Evolutionary conservation across 2,329 filamentous ascomycete species (phyloP), one percentile per base, ranked within the genome.

Genomic region (Fusarium aywerte): DNA sequence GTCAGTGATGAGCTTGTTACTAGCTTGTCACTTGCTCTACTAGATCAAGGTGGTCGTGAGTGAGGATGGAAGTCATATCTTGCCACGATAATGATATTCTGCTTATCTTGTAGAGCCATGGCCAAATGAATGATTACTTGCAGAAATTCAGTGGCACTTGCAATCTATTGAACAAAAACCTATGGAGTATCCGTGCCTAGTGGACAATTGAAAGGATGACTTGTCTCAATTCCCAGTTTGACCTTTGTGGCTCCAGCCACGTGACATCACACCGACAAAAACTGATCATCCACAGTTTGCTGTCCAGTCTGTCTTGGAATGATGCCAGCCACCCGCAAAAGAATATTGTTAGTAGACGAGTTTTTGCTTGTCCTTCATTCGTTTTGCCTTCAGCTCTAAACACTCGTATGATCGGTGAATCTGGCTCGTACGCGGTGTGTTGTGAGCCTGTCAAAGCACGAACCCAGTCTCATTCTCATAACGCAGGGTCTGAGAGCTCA

Each of bases 211-310:
- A 21, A 18, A 21, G 12, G 23, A 16, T 33, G 21, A 27, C 23
- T 27, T 68, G 60, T 60, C 43, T 65, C 62, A 58, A 23, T 39
- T 56, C 42, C 48, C 48, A 39, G 43, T 39, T 54, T 43, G 44
- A 32, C 12, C 40, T 32, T n/a, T 23, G 47, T 49, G 27, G 48
- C 51, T 58, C 50, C 55, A 61, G 64, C 70, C 70, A 73, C 70
- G 70, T 73, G 70, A 73, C 70, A 68, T 68, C 70, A 73, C 70
- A 73, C 70, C 70, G 70, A 72, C 67, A 66, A 54, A 63, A 68
- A 55, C 51, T 54, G 42, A 58, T 68, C 62, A 60, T 60, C 57
- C 67, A 62, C 42, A 45, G 49, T 49, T 27, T 29, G 43, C 23
- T 23, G 45, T 16, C 36, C 32, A 27, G 11, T 43, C 40, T 58